Evolutionary conservation across 768 basidiomycete genomes (phyloP), one percentile per base, ranked within the genome.

Genomic region (Amanita jacksonii): DNA sequence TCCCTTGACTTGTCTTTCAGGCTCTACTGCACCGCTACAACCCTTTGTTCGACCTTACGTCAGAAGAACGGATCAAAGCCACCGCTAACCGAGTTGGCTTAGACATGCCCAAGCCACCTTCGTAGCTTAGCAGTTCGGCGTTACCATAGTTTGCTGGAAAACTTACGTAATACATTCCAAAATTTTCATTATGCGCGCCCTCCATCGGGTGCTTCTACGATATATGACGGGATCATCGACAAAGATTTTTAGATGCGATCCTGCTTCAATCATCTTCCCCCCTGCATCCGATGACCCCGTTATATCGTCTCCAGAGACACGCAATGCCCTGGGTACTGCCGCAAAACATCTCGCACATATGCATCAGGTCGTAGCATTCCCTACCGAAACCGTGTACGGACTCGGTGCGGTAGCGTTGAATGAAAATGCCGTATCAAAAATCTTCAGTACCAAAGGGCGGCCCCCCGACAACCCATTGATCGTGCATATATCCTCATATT

Each of bases 351-450:
- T 86, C 5, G 61, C 69, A 36, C 52, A 70, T 25, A 63, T 63
- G 18, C 53, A 61, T 12, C 66, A 76, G 46, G 69, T 76, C 16
- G 84, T 98, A 44, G 93, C 83, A 0, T 87, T 99, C 57, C 94
- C 96, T 0, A 97, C 96, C 23, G 96, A 99, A 63, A 98, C 96
- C 0, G 96, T 99, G 8, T 99, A 98, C 62, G 96, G 96, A 1
- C 78, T 99, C n/a, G 96, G 87, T 22, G 96, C 91, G 0, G 64
- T 81, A 16, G 91, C 94, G 0, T 64, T 90, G 35, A 66, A 78
- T 53, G 50, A 73, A 6, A 50, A 62, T 12, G 90, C 93, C 2
- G 74, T 78, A 4, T 57, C 71, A 2, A 73, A 72, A 53, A 92
- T 99, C 54, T 99, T 91, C 62, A 61, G 73, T 13, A 84, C 84